Evolutionary conservation across 2,329 filamentous ascomycete species (phyloP), one percentile per base, ranked within the genome.

Genomic region (Sarocladium kiliense): DNA sequence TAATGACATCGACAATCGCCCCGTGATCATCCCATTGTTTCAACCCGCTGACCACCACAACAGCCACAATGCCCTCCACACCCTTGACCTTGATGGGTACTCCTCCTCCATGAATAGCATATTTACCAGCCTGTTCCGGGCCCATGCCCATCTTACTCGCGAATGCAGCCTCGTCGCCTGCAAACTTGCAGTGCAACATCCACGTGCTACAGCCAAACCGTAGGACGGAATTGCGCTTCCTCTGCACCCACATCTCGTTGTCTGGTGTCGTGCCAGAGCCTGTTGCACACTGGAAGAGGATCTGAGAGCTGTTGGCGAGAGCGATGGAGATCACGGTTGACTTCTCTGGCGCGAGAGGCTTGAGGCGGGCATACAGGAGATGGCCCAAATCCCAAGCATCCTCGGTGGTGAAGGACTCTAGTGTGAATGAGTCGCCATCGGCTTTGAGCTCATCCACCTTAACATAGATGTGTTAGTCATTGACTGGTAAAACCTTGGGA

Each of bases 21-120:
- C 82, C 83, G 69, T 94, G 89, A 68, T 92, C 88, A 72, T 91
- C 81, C 62, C 88, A 77, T 69, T 91, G 86, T 73, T 85, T 87
- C 67, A 93, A 68, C 3, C 89, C 89, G 64, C 84, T 88, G 1
- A 93, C 86, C 18, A 91, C 83, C 23, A 91, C 83, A 1, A 90
- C 85, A 1, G 82, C 89, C 9, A 91, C 84, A 2, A 91, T 72
- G 0, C 88, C 89, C 71, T 92, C 88, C 1, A 92, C 87, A 0
- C 87, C 87, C 54, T 74, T 73, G 6, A 93, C 88, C 7, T 83
- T 77, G 30, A 93, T 79, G 0, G 89, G 89, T 59, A 89, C 83
- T 0, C 78, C 89, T 21, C 89, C 89, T 0, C 89, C 89, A 68
- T 92, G 88, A 58, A 91, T 88, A 1, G 88, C 88, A 73, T 88